Base-by-base conservation (phyloP, 2,329 filamentous ascomycete species). In the Cladobotryum protrusum region DNA sequence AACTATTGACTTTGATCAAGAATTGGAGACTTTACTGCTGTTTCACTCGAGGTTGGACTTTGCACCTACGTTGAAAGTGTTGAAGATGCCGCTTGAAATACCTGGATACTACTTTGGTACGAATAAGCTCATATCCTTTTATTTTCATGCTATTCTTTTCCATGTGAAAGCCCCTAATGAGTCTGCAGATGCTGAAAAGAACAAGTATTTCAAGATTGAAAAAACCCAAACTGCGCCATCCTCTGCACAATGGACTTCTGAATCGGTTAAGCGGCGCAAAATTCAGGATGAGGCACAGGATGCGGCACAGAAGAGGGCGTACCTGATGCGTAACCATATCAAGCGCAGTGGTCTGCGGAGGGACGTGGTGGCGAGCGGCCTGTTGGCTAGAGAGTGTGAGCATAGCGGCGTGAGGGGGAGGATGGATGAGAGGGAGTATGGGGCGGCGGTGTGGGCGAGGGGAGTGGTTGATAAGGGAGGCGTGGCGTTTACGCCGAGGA, bases 151-250 rank as follows among this genome's bases (percentile, higher is more conserved):
- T 41, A 40, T 18, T 35, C 32, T 35, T 24, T 36, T 41, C 52
- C 24, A 8, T 29, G 24, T 8, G 24, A 29, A 9, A 29, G 24
- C 6, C 24, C 2, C 24, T 29, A 8, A 29, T 29, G 11, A 29
- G 24, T 29, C 24, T 32, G 7, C 47, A 82, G 80, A 83, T 53
- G 46, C 65, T 13, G 73, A 74, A 40, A 86, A 81, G 63, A 76
- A 75, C 35, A 84, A 80, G 55, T 88, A 87, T 60, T 88, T 87
- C 66, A 83, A 81, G 58, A 77, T 87, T 45, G 79, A 85, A 61
- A 76, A 73, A 42, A 72, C 78, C 36, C 72, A 77, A 48, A 73
- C 72, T 14, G 79, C 79, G 1, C 74, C 80, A 0, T 55, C 68
- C 2, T 66, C 63, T 7, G 71, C 76, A 0, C 66, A 72, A 14